phyloP scores from a whole-genome alignment of 306 rosid genomes.

The Vigna hirtella region DNA sequence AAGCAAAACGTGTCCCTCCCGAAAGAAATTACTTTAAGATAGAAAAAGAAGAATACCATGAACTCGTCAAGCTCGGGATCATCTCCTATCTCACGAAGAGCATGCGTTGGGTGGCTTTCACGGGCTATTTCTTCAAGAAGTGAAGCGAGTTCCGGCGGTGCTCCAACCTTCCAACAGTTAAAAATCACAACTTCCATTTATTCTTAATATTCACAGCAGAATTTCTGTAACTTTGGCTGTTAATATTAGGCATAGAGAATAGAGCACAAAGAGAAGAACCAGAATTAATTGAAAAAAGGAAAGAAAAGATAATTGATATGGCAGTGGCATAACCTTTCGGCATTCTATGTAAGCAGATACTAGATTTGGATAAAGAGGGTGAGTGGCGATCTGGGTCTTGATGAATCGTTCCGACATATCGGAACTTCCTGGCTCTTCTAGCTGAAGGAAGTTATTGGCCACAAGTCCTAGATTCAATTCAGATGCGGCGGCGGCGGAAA shows the following conservation, averaged over 20 bases:
- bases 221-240: neutral
- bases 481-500: conserved; percentile 10
- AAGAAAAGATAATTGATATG: neutral
- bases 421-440: conserved; percentile 32
- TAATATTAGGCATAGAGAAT: neutral
- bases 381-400: conserved; percentile 76
- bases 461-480: conserved; percentile 47
- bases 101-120: conserved; percentile 43
- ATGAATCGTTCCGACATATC: conserved; percentile 54
- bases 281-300: neutral
- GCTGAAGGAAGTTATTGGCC: conserved; percentile 40
- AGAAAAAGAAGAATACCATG: conserved; percentile 58
- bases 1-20: neutral
- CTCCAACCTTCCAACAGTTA: conserved; percentile 69
- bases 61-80: conserved; percentile 89
- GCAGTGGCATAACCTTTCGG: conserved; percentile 60
- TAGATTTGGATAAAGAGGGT: conserved; percentile 76
- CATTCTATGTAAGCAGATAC: conserved; percentile 74
- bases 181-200: conserved; percentile 18
- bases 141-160: conserved; percentile 67
- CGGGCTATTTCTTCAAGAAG: conserved; percentile 68
- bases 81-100: conserved; percentile 64
- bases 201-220: neutral
- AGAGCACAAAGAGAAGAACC: neutral
- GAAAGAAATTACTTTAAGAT: neutral